Percentiles rank a stretch among this genome's conserved stretches.
phyloP scores from a whole-genome alignment of 495 filamentous ascomycete species.

The Neurospora pannonica region DNA sequence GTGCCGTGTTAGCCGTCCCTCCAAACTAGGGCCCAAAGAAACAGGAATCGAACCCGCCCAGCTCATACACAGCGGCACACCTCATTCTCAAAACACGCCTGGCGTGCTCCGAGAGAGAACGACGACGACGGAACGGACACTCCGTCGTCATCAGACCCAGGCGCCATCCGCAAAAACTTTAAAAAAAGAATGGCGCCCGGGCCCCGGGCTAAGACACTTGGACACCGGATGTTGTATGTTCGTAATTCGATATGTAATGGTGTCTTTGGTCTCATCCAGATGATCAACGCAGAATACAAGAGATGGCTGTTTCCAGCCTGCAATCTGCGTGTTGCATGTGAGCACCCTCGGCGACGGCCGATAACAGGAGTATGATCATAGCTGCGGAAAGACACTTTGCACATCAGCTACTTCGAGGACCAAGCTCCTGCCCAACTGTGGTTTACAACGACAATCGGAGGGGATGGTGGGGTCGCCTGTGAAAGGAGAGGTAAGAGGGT shows the following conservation, averaged over 20 bases:
- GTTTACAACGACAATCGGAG: not conserved
- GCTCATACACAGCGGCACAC: not conserved
- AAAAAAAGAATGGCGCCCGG: not conserved
- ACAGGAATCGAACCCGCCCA: not conserved
- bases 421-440: not conserved
- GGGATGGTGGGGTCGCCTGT: not conserved
- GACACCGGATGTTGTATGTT: not conserved
- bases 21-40: not conserved
- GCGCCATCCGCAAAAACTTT: not conserved
- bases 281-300: not conserved
- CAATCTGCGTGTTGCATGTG: not conserved
- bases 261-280: not conserved
- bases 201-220: not conserved
- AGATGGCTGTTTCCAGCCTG: not conserved
- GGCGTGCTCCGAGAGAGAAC: not conserved
- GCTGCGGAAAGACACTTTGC: not conserved
- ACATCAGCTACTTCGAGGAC: not conserved
- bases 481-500: not conserved
- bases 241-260: not conserved
- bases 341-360: not conserved
- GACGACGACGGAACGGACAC: not conserved
- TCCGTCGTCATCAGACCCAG: not conserved
- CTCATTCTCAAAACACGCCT: not conserved
- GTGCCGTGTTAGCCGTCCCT: not conserved
- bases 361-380: not conserved